Evolutionary conservation across 495 filamentous ascomycete genomes (phyloP), one percentile per base, ranked within the genome.

Genomic region (Chaetomium cochliodes): DNA sequence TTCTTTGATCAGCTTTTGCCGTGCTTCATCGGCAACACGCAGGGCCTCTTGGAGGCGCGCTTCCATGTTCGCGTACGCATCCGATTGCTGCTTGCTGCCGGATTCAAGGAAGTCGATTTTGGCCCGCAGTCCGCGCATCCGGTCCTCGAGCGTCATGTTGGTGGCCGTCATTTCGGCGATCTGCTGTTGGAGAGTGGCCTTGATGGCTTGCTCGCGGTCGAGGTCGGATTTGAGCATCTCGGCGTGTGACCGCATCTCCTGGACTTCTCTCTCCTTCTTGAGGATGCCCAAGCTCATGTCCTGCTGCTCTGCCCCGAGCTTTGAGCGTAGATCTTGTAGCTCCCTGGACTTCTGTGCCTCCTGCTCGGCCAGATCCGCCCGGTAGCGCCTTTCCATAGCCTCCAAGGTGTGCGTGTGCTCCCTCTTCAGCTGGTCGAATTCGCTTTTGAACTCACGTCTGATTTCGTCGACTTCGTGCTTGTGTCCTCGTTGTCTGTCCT

Each of bases 91-190:
- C 73, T 96, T 90, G 68, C 87, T 88, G 64, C 92, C 90, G 15
- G 90, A 92, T 75, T 97, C 92, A 22, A 97, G 85, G 71, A 93
- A 92, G 62, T 94, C 88, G 60, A 94, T 90, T 52, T 90, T 87
- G 5, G 88, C 88, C 65, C 87, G 86, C 46, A 96, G 84, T 12
- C 88, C 88, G 54, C 87, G 85, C 44, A 88, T 87, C 5, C 88
- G 85, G 2, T 86, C 87, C 64, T 97, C 92, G 22, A 97, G 74
- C 0, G 82, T 84, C 41, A 87, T 76, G 57, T 82, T 83, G n/a
- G 85, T 86, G 33, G 81, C 81, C 41, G 85, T 82, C 46, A 83
- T 80, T 23, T 90, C 87, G 26, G 85, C 78, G n/a, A 93, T 73
- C 55, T 88, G 87, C 15, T 82, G 79, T 62, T 74, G 67, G 15